These are phyloP conservation scores for Dendrobium chrysotoxum DNA, from an alignment of 106 monocot species.

Conservation along the genomic window DNA sequence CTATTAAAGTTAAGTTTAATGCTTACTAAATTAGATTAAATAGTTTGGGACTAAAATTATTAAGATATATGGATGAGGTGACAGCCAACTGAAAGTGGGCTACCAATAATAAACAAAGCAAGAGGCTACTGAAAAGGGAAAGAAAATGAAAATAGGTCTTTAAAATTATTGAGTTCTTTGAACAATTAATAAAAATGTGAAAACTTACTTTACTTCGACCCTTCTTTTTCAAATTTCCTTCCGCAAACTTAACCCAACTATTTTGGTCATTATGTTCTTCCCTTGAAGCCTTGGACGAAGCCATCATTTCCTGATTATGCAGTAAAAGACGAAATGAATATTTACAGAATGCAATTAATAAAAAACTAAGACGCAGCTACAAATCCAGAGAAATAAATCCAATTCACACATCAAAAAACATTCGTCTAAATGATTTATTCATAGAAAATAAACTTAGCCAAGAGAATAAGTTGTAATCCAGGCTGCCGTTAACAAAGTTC, in stretches of 20 bases:
- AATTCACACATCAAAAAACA: not conserved
- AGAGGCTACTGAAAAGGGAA: not conserved
- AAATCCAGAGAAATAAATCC: not conserved
- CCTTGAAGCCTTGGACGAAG: not conserved
- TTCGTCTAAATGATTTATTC: not conserved
- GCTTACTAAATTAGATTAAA: too few relatives aligned
- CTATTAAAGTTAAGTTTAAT: too few relatives aligned
- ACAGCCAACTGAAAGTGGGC: not conserved
- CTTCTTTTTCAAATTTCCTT: not conserved
- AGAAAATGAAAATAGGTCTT: not conserved
- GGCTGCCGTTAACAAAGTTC: not conserved
- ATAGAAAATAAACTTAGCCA: not conserved
- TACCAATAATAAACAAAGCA: not conserved
- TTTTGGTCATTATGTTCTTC: slow-evolving; percentile 2
- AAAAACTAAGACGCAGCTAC: not conserved
- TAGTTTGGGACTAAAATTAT: not conserved
- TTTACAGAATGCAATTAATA: not conserved
- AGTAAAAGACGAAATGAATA: not conserved
- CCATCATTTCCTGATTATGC: slow-evolving; percentile 7
- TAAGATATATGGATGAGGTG: not conserved
- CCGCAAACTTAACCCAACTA: not conserved
- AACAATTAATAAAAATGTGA: too few relatives aligned
- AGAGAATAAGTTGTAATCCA: not conserved
- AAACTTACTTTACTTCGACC: not conserved
- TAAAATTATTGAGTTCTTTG: not conserved